These are phyloP conservation scores for Puccinia triticina DNA, from an alignment of 1,284 basidiomycete species.

Conservation along the genomic window DNA sequence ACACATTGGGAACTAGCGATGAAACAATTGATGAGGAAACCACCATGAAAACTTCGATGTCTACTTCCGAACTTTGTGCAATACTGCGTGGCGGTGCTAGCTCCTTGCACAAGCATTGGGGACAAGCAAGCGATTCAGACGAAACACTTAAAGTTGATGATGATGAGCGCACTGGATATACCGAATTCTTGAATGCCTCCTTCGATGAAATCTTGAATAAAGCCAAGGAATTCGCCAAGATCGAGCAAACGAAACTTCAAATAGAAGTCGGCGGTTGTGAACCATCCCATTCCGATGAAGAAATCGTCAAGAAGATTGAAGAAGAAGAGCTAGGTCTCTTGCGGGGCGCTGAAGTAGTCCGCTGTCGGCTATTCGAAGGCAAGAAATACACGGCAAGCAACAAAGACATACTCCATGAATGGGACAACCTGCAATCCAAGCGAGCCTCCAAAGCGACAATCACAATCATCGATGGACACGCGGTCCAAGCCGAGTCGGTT, in stretches of 20 bases:
- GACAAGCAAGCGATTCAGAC: conserved; percentile 61
- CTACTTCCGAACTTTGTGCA: conserved; percentile 29
- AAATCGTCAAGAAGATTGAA: conserved; percentile 61
- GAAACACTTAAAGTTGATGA: conserved; percentile 64
- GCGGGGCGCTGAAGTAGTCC: conserved; percentile 67
- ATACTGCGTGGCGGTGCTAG: conserved; percentile 38
- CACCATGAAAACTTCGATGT: conserved; percentile 53
- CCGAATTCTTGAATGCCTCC: conserved; percentile 52
- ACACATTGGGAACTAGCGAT: conserved; percentile 59
- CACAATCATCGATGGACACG: conserved; percentile 64
- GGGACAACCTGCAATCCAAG: conserved; percentile 63
- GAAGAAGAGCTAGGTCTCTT: conserved; percentile 67
- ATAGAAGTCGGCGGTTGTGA: conserved; percentile 48
- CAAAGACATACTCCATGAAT: conserved; percentile 60
- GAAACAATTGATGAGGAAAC: conserved; percentile 63
- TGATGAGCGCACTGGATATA: conserved; percentile 60
- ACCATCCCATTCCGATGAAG: conserved; percentile 55
- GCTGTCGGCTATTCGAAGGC: conserved; percentile 68
- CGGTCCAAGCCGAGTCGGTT: conserved; percentile 53
- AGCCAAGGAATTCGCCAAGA: conserved; percentile 52
- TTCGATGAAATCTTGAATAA: conserved; percentile 53
- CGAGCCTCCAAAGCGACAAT: conserved; percentile 61
- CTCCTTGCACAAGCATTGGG: conserved; percentile 62
- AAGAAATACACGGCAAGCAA: conserved; percentile 63
- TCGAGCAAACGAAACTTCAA: conserved; percentile 53